Evolutionary conservation across 1,284 basidiomycete species (phyloP).

Genomic region (Irpex sp.): DNA sequence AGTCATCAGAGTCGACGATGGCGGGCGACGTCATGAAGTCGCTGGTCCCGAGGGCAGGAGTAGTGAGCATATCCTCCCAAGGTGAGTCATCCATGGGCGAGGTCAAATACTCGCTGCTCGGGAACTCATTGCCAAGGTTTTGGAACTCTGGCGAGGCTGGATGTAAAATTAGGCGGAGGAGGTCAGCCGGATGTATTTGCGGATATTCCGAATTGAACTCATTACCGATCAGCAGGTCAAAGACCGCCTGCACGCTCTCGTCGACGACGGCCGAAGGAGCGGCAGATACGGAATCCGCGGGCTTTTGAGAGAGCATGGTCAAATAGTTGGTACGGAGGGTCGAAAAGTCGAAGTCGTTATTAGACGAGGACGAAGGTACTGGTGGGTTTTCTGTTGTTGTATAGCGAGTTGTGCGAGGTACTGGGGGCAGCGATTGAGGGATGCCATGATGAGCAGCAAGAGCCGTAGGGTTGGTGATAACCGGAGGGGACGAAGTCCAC

Average conservation of each 20-base stretch:
- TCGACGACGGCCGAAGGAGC: constrained; percentile 12
- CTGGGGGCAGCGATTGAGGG: constrained; percentile 61
- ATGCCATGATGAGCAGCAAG: constrained; percentile 73
- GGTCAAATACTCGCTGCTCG: constrained; percentile 34
- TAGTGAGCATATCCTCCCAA: constrained; percentile 52
- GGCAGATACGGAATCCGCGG: constrained; percentile 22
- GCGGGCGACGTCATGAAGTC: constrained; percentile 36
- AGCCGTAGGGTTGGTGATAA: constrained; percentile 48
- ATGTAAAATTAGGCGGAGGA: constrained; percentile 3
- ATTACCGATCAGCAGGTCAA: constrained; percentile 41
- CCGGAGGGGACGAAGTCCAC: constrained; percentile 39
- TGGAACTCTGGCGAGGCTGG: constrained; percentile 37
- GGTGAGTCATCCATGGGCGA: constrained; percentile 53
- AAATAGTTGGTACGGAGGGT: constrained; percentile 43
- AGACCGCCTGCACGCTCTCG: constrained; percentile 35
- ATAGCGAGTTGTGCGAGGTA: constrained; percentile 52
- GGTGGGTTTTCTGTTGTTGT: constrained; percentile 31
- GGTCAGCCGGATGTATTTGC: constrained; percentile 6
- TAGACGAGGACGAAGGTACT: constrained; percentile 21
- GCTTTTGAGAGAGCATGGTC: constrained; percentile 42
- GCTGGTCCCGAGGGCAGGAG: constrained; percentile 42
- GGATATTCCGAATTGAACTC: neutral
- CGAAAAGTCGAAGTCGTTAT: constrained; percentile 29
- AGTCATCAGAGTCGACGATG: constrained; percentile 33
- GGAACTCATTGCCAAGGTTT: constrained; percentile 14